Evolutionary conservation across 306 rosid species (phyloP).

Genomic region (Leucaena leucocephala): DNA sequence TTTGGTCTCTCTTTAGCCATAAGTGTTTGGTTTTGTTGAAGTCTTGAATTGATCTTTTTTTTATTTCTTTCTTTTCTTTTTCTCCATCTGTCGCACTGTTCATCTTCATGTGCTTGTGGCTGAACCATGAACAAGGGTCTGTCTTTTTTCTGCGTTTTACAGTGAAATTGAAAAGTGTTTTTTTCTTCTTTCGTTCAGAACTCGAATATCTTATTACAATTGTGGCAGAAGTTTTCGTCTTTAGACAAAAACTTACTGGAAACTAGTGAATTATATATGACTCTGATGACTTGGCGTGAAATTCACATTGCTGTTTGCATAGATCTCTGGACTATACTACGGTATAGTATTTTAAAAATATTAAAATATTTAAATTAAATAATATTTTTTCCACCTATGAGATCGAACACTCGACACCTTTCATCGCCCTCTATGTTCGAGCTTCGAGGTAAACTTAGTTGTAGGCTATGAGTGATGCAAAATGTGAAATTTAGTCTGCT

Average conservation of each 20-base stretch:
- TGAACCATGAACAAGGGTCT: neutral
- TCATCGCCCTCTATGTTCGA: neutral
- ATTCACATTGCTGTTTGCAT: neutral
- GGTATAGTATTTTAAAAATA: too few relatives aligned
- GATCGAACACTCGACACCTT: neutral
- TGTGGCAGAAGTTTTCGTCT: neutral
- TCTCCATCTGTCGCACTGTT: neutral
- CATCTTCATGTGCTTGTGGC: neutral
- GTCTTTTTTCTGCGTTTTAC: neutral
- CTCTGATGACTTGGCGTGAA: slow-evolving; percentile 1
- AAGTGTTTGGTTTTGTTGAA: too few relatives aligned
- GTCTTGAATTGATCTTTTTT: neutral
- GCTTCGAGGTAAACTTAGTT: neutral
- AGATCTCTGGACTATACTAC: neutral
- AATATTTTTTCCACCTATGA: neutral
- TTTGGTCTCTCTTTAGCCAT: neutral
- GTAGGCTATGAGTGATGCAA: neutral
- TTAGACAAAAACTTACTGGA: neutral
- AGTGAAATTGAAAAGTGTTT: neutral
- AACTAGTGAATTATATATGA: neutral
- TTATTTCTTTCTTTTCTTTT: neutral
- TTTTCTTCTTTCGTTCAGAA: neutral
- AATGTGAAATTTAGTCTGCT: slow-evolving; percentile 20
- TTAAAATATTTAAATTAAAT: neutral
- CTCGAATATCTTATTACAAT: neutral